A percentile compares a stretch with the other conserved stretches of the same genome.
phyloP scores from a whole-genome alignment of 2,329 filamentous ascomycete species.

The Monilinia aucupariae region DNA sequence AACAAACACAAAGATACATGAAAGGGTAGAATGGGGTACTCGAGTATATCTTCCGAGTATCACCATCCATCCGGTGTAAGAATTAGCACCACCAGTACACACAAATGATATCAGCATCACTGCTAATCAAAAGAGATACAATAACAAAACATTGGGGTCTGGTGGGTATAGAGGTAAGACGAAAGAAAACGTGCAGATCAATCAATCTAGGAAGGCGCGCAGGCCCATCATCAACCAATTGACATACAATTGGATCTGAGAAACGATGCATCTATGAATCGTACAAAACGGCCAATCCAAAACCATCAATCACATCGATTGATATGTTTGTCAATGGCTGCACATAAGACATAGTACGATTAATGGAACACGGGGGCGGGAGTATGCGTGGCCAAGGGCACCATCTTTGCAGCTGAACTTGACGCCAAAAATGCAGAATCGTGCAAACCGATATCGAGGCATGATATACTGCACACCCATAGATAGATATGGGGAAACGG shows the following conservation, averaged over 20 bases:
- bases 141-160: background rate
- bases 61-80: background rate
- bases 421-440: constrained; percentile 7
- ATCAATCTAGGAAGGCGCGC: background rate
- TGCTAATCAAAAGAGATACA: background rate
- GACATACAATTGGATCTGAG: constrained; percentile 2
- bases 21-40: background rate
- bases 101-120: background rate
- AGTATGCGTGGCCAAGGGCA: background rate
- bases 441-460: background rate
- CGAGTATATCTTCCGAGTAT: background rate
- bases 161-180: background rate
- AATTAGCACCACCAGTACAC: background rate
- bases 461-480: background rate
- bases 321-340: constrained; percentile 8
- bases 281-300: background rate
- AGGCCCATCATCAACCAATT: constrained; percentile 1
- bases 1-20: background rate
- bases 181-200: no score
- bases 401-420: constrained; percentile 3
- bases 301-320: background rate
- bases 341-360: background rate
- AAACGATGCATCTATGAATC: background rate
- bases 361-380: constrained; percentile 2
- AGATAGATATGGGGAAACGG: background rate